Conservation (phyloP, 495 filamentous ascomycete species). For the Staphylotrichum tortipilum region DNA sequence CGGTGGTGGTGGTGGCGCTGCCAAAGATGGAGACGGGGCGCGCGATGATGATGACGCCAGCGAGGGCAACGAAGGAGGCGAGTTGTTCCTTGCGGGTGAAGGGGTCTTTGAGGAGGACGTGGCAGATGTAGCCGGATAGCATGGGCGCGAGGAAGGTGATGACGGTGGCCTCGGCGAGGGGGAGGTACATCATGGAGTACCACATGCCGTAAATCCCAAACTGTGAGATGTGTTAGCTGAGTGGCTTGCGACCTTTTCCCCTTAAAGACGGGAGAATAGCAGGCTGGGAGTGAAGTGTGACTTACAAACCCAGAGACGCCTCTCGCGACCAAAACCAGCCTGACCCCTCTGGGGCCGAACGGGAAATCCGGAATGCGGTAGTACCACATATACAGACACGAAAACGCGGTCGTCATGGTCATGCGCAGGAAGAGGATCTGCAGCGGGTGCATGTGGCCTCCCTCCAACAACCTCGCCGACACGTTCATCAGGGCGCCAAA, state of each 20-base stretch:
- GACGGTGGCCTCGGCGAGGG: slow-evolving; percentile 84
- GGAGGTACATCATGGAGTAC: slow-evolving; percentile 73
- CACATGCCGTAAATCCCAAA: slow-evolving; percentile 63
- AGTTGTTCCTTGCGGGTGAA: slow-evolving; percentile 73
- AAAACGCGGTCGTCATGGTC: slow-evolving; percentile 61
- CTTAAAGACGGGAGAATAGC: no score
- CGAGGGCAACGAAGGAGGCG: slow-evolving; percentile 64
- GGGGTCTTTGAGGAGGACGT: slow-evolving; percentile 62
- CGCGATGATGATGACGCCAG: slow-evolving; percentile 80
- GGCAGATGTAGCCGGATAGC: slow-evolving; percentile 75
- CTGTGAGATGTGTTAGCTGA: background rate
- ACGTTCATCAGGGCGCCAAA: slow-evolving; percentile 89
- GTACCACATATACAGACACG: slow-evolving; percentile 68
- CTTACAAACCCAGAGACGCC: slow-evolving; percentile 62
- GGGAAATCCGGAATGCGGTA: slow-evolving; percentile 58
- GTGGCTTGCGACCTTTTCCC: no score
- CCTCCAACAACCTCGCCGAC: slow-evolving; percentile 68
- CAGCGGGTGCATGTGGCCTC: slow-evolving; percentile 71
- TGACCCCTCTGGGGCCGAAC: slow-evolving; percentile 57
- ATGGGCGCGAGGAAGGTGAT: slow-evolving; percentile 84
- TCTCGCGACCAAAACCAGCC: slow-evolving; percentile 57
- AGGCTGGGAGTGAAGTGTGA: background rate
- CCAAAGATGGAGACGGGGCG: slow-evolving; percentile 56
- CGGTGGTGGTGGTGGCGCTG: slow-evolving; percentile 6
- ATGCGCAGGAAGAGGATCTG: slow-evolving; percentile 86